These are phyloP conservation scores for Pseudopyricularia javanii DNA, from an alignment of 2,329 filamentous ascomycete genomes.

Conservation along the genomic window DNA sequence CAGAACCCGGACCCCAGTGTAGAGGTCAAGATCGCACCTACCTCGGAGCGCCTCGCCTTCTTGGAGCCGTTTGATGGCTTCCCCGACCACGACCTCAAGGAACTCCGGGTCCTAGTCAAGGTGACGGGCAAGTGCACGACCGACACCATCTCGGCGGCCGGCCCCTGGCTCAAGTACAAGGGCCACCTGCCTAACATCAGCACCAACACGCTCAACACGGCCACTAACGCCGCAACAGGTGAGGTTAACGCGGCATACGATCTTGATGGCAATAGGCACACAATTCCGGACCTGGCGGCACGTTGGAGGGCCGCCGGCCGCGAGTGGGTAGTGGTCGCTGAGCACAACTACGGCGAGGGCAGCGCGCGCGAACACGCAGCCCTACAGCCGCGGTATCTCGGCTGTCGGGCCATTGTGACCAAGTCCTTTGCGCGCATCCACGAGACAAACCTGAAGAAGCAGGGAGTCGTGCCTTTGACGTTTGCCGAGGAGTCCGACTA, in stretches of 20 bases:
- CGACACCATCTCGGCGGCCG: constrained; percentile 94
- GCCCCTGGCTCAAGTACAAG: constrained; percentile 98
- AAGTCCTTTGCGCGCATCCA: constrained; percentile 80
- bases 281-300: constrained; percentile 78
- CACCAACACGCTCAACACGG: constrained; percentile 93
- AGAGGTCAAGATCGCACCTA: constrained; percentile 67
- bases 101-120: constrained; percentile 84
- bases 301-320: constrained; percentile 66
- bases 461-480: constrained; percentile 88
- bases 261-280: constrained; percentile 57
- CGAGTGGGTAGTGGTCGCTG: constrained; percentile 88
- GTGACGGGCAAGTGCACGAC: constrained; percentile 97
- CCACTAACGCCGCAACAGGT: constrained; percentile 80
- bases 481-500: constrained; percentile 86
- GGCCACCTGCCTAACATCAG: constrained; percentile 96
- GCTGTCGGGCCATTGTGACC: constrained; percentile 70
- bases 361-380: constrained; percentile 77
- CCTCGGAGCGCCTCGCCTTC: constrained; percentile 80
- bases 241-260: constrained; percentile 93
- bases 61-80: constrained; percentile 86
- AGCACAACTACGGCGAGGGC: constrained; percentile 92
- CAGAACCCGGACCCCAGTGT: constrained; percentile 59
- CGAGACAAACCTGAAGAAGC: constrained; percentile 92
- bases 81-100: constrained; percentile 60
- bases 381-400: constrained; percentile 73